Base-by-base conservation (phyloP, 2,329 filamentous ascomycete genomes). In the Calonectria pauciramosa region DNA sequence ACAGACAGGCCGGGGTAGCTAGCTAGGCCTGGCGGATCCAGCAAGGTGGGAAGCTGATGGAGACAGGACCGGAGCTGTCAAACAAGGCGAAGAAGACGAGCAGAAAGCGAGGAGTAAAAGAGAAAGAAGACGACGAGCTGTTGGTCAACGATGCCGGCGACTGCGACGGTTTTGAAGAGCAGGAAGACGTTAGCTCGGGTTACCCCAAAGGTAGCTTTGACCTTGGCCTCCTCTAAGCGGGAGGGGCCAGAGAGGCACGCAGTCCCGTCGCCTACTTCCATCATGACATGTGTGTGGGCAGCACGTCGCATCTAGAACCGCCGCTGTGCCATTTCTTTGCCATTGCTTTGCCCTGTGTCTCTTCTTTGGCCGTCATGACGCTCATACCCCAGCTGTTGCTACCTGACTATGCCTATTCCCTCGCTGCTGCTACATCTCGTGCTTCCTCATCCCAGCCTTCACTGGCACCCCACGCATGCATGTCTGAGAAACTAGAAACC, bases 401-500 rank as follows among this genome's bases (percentile, higher is more conserved):
- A 73, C 71, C 47, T 38, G 38, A 34, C 71, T 41, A 70, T 69
- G 47, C 71, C 71, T 70, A 44, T 70, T 73, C 41, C 41, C 47
- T 69, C 26, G n/a, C 68, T 41, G 26, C 41, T 56, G 4, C 49
- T 49, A 38, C 60, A 49, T 56, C 68, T 65, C 56, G 9, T 38
- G 30, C 54, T 49, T 59, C 54, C 28, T 44, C 52, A 41, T 63
- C 38, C n/a, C 36, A 47, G 38, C 30, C 38, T 44, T 54, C 41
- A 38, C 38, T 72, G 64, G 38, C 54, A 59, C 54, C 54, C 54
- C 59, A 51, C 41, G 47, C 47, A 69, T 68, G 41, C 71, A 69
- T 68, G 71, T 63, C 64, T 63, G 41, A 72, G 52, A 67, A 68
- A 71, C 44, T 26, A 72, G 52, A 67, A 68, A 71, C 44, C 59